Evolutionary conservation across 208 protist genomes (phyloP), one percentile per base, ranked within the genome.

Genomic region (Acanthamoeba polyphaga): DNA sequence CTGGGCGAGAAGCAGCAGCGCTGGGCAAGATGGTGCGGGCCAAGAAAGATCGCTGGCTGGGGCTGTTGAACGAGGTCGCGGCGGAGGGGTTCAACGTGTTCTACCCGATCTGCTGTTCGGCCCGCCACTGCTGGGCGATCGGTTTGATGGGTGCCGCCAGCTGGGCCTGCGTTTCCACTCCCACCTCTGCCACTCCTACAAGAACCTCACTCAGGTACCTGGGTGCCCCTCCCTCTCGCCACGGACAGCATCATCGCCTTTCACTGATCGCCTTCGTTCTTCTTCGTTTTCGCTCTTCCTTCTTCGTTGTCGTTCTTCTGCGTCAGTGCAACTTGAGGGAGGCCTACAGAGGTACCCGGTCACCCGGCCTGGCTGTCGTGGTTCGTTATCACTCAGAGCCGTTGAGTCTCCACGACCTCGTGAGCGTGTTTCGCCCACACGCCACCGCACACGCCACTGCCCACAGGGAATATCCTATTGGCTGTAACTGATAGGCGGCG

Each of bases 141-240:
- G 66, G 66, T 34, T 74, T 12, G 66, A 74, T 34, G 27, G 66
- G 15, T 74, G 66, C 66, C 66, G 38, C 32, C 15, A 74, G 22
- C 66, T 74, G 66, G 66, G 66, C 66, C 66, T 74, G 9, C 66
- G 32, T 12, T 74, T 74, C 32, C 66, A 74, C 32, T 74, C 34
- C 66, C 27, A 74, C 32, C 24, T 74, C n/a, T 27, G 66, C 24
- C 66, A 74, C 32, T 74, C 66, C 66, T 74, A 74, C 66, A 74
- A 34, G 66, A 74, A 74, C 66, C 66, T 74, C 66, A 74, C 66
- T 7, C 66, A 74, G 66, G 66, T 74, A 22, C 1, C 10, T 19
- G 66, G n/a, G n/a, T n/a, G n/a, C n/a, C n/a, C n/a, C n/a, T n/a
- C 66, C 24, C 24, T 15, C 10, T 29, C 10, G 10, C 22, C 32